A percentile compares a stretch with the other conserved stretches of the same genome.
These are phyloP conservation scores for Coriolopsis trogii DNA, from an alignment of 1,284 basidiomycete genomes.

Conservation along the genomic window DNA sequence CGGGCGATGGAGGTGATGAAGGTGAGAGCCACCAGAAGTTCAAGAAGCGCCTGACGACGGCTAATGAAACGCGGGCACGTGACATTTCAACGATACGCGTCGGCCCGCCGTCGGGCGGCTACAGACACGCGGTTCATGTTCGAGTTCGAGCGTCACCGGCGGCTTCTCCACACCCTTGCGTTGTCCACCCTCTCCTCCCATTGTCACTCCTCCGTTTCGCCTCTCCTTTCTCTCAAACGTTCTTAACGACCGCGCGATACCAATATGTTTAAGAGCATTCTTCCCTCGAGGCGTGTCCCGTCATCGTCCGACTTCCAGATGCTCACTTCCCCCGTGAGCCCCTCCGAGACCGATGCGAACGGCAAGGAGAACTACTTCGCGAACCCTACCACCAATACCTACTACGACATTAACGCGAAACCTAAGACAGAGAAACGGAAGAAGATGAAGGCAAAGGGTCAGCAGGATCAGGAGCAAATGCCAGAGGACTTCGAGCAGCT, in stretches of 20 bases:
- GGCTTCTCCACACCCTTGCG: background rate
- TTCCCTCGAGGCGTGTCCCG: slow-evolving; percentile 63
- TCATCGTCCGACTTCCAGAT: slow-evolving; percentile 69
- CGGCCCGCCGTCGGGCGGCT: background rate
- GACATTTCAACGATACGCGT: slow-evolving; percentile 20
- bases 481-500: slow-evolving; percentile 75
- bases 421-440: slow-evolving; percentile 33
- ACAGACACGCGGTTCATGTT: slow-evolving; percentile 19
- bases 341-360: slow-evolving; percentile 35
- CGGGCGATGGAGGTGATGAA: too few relatives aligned
- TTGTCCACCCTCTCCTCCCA: slow-evolving; percentile 2
- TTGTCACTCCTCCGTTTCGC: background rate
- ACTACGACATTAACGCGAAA: slow-evolving; percentile 24
- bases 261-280: slow-evolving; percentile 80
- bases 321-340: slow-evolving; percentile 56
- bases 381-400: slow-evolving; percentile 11
- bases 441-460: slow-evolving; percentile 40
- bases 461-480: slow-evolving; percentile 38
- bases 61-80: slow-evolving; percentile 25
- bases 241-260: slow-evolving; percentile 11
- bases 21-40: too few relatives aligned
- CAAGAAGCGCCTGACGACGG: too few relatives aligned
- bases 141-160: slow-evolving; percentile 21
- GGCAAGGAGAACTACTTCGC: slow-evolving; percentile 69
- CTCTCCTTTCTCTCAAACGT: slow-evolving; percentile 5